Conservation (phyloP, 495 filamentous ascomycete species). For the Aspergillus heteromorphus region DNA sequence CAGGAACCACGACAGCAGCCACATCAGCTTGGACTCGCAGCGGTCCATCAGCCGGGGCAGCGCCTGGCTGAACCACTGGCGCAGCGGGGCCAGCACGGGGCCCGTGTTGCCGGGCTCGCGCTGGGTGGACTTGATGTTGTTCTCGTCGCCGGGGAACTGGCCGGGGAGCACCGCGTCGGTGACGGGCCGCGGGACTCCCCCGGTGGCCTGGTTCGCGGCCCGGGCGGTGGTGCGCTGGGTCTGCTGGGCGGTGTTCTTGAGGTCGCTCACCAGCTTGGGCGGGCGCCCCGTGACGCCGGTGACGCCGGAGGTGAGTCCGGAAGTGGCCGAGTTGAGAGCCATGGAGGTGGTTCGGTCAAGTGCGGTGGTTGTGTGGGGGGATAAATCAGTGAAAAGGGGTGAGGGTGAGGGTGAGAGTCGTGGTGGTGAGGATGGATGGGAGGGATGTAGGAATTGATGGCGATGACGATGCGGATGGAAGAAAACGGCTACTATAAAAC, state of each 20-base stretch:
- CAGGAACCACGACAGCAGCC: conserved; percentile 23
- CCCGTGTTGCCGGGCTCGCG: conserved; percentile 15
- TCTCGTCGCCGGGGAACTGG: conserved; percentile 29
- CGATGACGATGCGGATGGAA: not conserved
- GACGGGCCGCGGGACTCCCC: not conserved
- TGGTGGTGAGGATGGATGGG: not conserved
- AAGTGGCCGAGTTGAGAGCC: conserved; percentile 20
- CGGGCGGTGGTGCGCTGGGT: conserved; percentile 14
- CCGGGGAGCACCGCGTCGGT: conserved; percentile 25
- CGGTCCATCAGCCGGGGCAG: conserved; percentile 24
- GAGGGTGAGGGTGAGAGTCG: not conserved
- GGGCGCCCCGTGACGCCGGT: conserved; percentile 19
- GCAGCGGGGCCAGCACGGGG: conserved; percentile 14
- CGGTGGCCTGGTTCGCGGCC: not conserved
- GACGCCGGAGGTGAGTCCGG: conserved; percentile 11
- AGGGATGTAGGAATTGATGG: too few species aligned
- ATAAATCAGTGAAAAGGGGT: too few species aligned
- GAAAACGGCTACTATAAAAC: too few species aligned
- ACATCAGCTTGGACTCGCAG: conserved; percentile 24
- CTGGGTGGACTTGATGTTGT: conserved; percentile 6
- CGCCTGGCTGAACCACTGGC: conserved; percentile 13
- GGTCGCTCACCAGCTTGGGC: conserved; percentile 14
- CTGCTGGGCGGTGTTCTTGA: conserved; percentile 16
- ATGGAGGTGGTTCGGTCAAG: conserved; percentile 9
- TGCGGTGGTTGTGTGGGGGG: too few species aligned